Percentiles rank a stretch among this genome's conserved stretches.
Conservation (phyloP, 1,284 basidiomycete genomes). For the Xanthoconium separans region DNA sequence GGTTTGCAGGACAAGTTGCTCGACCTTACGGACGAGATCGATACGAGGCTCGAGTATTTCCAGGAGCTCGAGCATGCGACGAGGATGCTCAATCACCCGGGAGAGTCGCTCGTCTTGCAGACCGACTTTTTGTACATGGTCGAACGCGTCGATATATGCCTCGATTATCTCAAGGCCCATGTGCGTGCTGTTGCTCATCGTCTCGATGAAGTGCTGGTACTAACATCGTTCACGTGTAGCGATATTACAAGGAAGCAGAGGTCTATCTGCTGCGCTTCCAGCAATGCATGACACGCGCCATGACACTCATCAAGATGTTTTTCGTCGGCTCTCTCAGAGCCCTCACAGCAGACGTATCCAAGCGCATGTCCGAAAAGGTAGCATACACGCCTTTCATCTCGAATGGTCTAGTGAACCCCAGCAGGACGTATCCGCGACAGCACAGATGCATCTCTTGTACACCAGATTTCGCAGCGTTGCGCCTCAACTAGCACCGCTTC, state of each 20-base stretch:
- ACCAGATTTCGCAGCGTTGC: constrained; percentile 81
- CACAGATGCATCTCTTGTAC: constrained; percentile 83
- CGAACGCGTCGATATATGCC: constrained; percentile 87
- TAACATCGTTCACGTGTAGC: constrained; percentile 43
- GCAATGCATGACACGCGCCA: constrained; percentile 92
- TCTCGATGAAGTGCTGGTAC: not conserved
- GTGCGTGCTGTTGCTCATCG: constrained; percentile 45
- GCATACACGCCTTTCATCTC: not conserved
- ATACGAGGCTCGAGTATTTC: constrained; percentile 82
- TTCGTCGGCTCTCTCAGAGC: constrained; percentile 81
- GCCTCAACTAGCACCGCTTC: constrained; percentile 67
- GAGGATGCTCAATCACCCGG: constrained; percentile 88
- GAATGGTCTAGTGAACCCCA: not conserved
- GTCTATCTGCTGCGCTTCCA: constrained; percentile 91
- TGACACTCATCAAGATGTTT: constrained; percentile 95
- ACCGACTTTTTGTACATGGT: constrained; percentile 93
- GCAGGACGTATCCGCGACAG: constrained; percentile 79
- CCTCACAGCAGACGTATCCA: constrained; percentile 71
- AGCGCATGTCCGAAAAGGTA: constrained; percentile 73
- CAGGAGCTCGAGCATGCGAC: constrained; percentile 88
- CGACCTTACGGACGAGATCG: constrained; percentile 76
- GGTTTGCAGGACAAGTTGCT: constrained; percentile 65
- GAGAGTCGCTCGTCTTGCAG: constrained; percentile 84
- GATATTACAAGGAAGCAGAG: constrained; percentile 87
- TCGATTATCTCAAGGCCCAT: constrained; percentile 83